Evolutionary conservation across 441 rosid genomes (phyloP).

Genomic region (Sinapis alba): DNA sequence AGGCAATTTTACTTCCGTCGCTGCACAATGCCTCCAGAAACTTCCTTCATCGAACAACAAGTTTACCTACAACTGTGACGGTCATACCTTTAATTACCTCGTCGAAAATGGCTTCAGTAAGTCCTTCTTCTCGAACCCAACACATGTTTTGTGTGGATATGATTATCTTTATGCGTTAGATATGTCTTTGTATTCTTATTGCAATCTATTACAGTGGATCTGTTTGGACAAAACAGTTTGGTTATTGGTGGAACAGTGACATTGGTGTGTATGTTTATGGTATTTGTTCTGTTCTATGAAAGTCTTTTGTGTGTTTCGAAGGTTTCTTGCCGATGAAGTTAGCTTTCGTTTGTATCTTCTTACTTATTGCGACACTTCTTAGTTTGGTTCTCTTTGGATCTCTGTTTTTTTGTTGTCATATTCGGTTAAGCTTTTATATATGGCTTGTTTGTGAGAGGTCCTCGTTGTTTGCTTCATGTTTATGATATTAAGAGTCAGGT

Average conservation of each 20-base stretch:
- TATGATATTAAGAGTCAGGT: background rate
- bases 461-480: background rate
- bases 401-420: constrained; percentile 5
- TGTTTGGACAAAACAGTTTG: no score
- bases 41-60: constrained; percentile 2
- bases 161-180: background rate
- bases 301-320: background rate
- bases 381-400: background rate
- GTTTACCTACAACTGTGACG: constrained; percentile 6
- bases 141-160: background rate
- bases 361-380: background rate
- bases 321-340: background rate
- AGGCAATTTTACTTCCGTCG: background rate
- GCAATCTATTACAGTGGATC: constrained; percentile 11
- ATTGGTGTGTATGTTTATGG: background rate
- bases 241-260: background rate
- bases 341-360: background rate
- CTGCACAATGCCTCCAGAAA: constrained; percentile 2
- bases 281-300: background rate
- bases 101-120: background rate
- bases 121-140: background rate
- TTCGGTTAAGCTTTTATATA: background rate
- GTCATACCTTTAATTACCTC: background rate
- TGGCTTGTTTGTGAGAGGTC: background rate
- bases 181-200: background rate